Evolutionary conservation across 2,329 filamentous ascomycete species (phyloP).

Genomic region (Ceratocystis albifundus): DNA sequence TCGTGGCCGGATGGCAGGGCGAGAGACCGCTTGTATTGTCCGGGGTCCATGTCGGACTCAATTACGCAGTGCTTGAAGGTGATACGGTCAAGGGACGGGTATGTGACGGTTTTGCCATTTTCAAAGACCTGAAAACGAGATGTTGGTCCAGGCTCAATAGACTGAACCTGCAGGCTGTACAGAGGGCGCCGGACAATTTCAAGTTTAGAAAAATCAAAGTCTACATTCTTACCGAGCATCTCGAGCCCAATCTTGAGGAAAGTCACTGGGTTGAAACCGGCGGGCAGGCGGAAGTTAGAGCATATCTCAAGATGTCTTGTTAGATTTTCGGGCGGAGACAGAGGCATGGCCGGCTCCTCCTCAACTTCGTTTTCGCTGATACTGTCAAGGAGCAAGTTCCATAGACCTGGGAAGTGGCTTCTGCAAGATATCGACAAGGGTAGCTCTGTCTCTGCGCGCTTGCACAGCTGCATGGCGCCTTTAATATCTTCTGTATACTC

Average conservation of each 20-base stretch:
- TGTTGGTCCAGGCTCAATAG: constrained; percentile 10
- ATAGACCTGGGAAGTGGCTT: constrained; percentile 55
- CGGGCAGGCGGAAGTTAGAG: neutral
- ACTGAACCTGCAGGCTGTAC: neutral
- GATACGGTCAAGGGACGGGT: constrained; percentile 11
- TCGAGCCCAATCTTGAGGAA: constrained; percentile 15
- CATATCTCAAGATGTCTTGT: neutral
- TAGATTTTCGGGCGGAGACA: neutral
- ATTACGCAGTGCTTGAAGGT: constrained; percentile 32
- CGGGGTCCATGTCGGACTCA: constrained; percentile 38
- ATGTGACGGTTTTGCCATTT: neutral
- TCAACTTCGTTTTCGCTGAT: neutral
- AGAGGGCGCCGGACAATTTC: neutral
- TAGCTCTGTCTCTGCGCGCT: constrained; percentile 55
- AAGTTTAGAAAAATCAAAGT: neutral
- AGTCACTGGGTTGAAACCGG: neutral
- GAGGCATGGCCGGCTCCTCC: neutral
- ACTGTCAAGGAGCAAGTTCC: constrained; percentile 58
- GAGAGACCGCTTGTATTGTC: constrained; percentile 17
- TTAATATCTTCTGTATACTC: constrained; percentile 61
- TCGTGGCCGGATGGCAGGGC: constrained; percentile 22
- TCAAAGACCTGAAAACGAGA: neutral
- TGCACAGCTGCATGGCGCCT: constrained; percentile 54
- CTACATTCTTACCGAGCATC: constrained; percentile 4
- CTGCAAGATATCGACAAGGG: constrained; percentile 44